Conservation (phyloP, 2,329 filamentous ascomycete species). For the Scedosporium apiospermum region DNA sequence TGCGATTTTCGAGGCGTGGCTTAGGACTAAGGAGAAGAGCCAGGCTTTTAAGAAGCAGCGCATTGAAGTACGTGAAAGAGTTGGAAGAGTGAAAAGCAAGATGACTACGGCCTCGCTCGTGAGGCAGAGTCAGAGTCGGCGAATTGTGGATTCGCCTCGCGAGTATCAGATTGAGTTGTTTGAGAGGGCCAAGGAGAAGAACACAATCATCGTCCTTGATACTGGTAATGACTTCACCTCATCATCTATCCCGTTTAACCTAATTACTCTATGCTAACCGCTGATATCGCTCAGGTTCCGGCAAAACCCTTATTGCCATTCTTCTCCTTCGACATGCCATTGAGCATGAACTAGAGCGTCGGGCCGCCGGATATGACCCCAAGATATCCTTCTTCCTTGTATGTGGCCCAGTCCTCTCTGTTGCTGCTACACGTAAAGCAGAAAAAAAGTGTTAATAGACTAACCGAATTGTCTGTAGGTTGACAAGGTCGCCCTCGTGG, state of each 20-base stretch:
- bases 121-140: conserved; percentile 23
- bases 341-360: conserved; percentile 64
- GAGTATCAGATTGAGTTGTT: conserved; percentile 93
- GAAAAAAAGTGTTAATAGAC: neutral
- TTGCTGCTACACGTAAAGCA: too few species aligned
- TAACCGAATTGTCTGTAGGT: conserved; percentile 36
- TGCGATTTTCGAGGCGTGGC: conserved; percentile 36
- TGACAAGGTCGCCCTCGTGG: conserved; percentile 80
- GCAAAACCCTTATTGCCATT: conserved; percentile 93
- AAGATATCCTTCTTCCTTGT: conserved; percentile 80
- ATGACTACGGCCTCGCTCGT: conserved; percentile 4
- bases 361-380: conserved; percentile 46
- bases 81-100: neutral
- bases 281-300: conserved; percentile 52
- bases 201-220: conserved; percentile 87
- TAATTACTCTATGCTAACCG: conserved; percentile 7
- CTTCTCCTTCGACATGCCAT: conserved; percentile 70
- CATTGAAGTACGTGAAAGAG: neutral
- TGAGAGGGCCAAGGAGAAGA: conserved; percentile 72
- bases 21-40: conserved; percentile 18
- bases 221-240: conserved; percentile 47
- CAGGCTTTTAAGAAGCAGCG: neutral
- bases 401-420: conserved; percentile 1
- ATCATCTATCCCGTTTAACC: conserved; percentile 3
- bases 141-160: conserved; percentile 66